These are phyloP conservation scores for Medicago lupulina DNA, from an alignment of 306 rosid genomes.

Conservation along the genomic window DNA sequence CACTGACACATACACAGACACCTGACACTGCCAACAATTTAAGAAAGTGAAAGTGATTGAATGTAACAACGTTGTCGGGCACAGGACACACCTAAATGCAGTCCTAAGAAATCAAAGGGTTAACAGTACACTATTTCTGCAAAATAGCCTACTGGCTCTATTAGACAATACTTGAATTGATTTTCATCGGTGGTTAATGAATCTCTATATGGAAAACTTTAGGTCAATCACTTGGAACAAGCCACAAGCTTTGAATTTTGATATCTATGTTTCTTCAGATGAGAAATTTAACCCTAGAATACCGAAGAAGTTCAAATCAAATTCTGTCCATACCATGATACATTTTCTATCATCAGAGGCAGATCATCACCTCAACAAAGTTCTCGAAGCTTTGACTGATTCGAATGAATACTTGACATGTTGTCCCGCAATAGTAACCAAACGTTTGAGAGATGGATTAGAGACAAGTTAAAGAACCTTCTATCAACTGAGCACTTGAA, in stretches of 20 bases:
- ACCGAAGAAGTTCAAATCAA: constrained; percentile 53
- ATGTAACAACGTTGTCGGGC: too few species aligned
- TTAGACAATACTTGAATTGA: too few species aligned
- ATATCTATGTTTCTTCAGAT: constrained; percentile 64
- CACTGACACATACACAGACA: too few species aligned
- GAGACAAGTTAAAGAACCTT: too few species aligned
- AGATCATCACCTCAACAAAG: constrained; percentile 16
- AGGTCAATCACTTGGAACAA: constrained; percentile 59
- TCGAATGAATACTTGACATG: constrained; percentile 50
- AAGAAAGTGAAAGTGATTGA: too few species aligned
- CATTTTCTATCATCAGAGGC: constrained; percentile 50
- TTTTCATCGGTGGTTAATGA: not conserved
- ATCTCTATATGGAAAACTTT: constrained; percentile 5
- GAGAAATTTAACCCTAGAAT: constrained; percentile 62
- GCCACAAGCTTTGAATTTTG: constrained; percentile 41
- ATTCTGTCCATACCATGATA: constrained; percentile 51
- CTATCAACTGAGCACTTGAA: too few species aligned
- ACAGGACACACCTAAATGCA: too few species aligned
- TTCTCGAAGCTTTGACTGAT: constrained; percentile 49
- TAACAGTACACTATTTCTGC: too few species aligned
- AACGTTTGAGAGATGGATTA: constrained; percentile 47
- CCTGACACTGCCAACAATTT: too few species aligned
- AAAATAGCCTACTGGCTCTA: too few species aligned
- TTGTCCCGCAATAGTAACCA: constrained; percentile 50
- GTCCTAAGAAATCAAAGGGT: too few species aligned